phyloP scores from a whole-genome alignment of 495 filamentous ascomycete genomes.

The Penicillium coprophilum region DNA sequence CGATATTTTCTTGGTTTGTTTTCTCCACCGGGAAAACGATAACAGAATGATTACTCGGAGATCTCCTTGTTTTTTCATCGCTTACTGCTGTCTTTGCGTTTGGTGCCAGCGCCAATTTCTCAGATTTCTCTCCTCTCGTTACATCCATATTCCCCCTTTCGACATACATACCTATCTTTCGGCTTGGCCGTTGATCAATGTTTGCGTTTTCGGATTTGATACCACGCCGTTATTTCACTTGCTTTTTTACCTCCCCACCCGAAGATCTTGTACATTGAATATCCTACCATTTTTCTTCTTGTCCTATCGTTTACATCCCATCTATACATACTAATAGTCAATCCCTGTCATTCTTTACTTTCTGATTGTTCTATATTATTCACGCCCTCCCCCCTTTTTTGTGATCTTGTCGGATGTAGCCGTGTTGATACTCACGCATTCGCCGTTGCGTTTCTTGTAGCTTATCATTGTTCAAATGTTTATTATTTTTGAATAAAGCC shows the following conservation, averaged over 20 bases:
- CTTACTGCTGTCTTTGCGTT: conserved; percentile 3
- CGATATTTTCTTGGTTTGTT: background rate
- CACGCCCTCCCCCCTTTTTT: background rate
- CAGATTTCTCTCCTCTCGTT: conserved; percentile 12
- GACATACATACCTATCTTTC: conserved; percentile 23
- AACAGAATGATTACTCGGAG: background rate
- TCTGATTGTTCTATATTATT: conserved; percentile 19
- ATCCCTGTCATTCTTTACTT: conserved; percentile 21
- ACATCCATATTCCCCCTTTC: conserved; percentile 21
- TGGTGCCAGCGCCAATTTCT: conserved; percentile 10
- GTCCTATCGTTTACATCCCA: conserved; percentile 21
- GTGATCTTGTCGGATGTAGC: background rate
- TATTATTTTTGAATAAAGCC: background rate
- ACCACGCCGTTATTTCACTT: conserved; percentile 26
- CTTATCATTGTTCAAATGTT: background rate
- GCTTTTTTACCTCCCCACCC: background rate
- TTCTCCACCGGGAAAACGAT: background rate
- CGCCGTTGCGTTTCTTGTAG: conserved; percentile 6
- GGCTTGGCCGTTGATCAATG: conserved; percentile 24
- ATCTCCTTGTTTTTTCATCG: conserved; percentile 6
- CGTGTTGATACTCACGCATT: background rate
- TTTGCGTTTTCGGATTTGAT: conserved; percentile 35
- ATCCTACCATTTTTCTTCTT: conserved; percentile 11
- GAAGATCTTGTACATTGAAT: conserved; percentile 25
- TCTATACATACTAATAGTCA: conserved; percentile 28